Evolutionary conservation across 257 asterid species (phyloP), one percentile per base, ranked within the genome.

Genomic region (Ilex aquifolium): DNA sequence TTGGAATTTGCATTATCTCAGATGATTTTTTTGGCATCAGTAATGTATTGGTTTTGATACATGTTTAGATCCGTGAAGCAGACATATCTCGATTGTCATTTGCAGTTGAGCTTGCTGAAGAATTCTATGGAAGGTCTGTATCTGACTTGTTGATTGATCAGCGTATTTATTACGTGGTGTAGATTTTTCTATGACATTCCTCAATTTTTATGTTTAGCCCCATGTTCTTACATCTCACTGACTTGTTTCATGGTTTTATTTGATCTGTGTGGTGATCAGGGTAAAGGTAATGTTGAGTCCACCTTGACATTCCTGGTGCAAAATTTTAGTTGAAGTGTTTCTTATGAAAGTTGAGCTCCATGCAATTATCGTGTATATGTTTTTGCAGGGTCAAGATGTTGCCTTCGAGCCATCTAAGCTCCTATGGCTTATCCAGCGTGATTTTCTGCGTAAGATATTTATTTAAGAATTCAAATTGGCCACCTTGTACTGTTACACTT

Each of bases 61-160:
- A 13, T 79, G 73, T 62, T 65, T 75, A 93, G 99, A 85, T 93
- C 73, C 99, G 99, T 32, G 99, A 93, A 81, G 97, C 99, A 67
- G 99, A 93, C 76, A 90, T 93, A 68, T 87, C 96, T 55, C 85
- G 97, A 51, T 79, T 93, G 53, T 93, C 99, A 57, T 93, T 93
- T 59, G 96, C 99, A 2, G 89, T 90, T 81, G 99, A 93, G 79
- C 96, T 93, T 62, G 99, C 99, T 71, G 99, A 90, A 83, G 99
- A 93, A 74, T 93, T 93, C 65, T 90, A 93, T 65, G 97, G 97
- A 74, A 93, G 99, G 99, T 90, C 58, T 58, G 81, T 68, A 55
- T 65, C 29, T 58, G 40, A 49, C 65, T 29, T 73, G 64, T 46
- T 27, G 55, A 40, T 57, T 74, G 62, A 42, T 62, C 16, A 48